Conservation (phyloP, 352 stramenopile genomes). For the Thalassiosira hispida region DNA sequence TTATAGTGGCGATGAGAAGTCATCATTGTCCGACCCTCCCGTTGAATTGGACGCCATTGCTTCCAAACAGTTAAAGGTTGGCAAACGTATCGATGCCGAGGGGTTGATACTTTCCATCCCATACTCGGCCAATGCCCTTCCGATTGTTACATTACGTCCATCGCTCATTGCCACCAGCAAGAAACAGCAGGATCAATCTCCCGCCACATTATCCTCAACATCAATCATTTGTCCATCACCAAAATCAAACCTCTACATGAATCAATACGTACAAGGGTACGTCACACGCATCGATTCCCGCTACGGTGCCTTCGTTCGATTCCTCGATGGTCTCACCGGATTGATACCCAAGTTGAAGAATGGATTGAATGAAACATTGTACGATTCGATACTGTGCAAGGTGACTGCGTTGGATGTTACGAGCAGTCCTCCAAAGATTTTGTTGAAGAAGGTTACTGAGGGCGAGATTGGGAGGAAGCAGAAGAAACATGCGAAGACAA, state of each 20-base stretch:
- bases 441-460: conserved; percentile 61
- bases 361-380: conserved; percentile 68
- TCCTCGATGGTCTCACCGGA: conserved; percentile 82
- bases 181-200: conserved; percentile 26
- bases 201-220: conserved; percentile 33
- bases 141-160: conserved; percentile 69
- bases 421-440: conserved; percentile 65
- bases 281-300: conserved; percentile 70
- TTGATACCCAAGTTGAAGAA: conserved; percentile 82
- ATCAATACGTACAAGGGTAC: conserved; percentile 71
- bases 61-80: conserved; percentile 63
- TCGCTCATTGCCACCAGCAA: conserved; percentile 58
- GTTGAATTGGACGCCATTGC: conserved; percentile 71
- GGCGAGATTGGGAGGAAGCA: conserved; percentile 46
- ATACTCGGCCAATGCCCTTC: conserved; percentile 53
- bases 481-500: conserved; percentile 34
- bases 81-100: conserved; percentile 79
- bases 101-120: conserved; percentile 74
- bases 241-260: conserved; percentile 72
- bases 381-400: conserved; percentile 72
- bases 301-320: conserved; percentile 82
- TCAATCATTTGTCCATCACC: conserved; percentile 62
- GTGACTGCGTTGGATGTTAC: conserved; percentile 80
- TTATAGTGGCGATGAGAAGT: conserved; percentile 48
- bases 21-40: conserved; percentile 56